phyloP scores from a whole-genome alignment of 176 grass and related monocot genomes.

The Miscanthus lutarioriparius region DNA sequence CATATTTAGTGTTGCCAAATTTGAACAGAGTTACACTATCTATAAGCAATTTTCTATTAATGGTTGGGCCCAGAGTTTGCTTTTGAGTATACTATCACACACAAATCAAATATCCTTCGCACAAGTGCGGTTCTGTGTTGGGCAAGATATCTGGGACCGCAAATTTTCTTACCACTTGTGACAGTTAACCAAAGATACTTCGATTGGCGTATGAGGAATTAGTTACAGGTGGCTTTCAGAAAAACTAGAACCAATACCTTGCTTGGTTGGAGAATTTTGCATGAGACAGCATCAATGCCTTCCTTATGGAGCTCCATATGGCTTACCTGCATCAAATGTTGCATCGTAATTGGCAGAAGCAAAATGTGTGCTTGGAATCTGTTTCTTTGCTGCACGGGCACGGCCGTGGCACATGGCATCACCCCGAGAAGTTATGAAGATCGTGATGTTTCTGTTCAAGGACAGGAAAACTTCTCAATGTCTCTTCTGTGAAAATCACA shows the following conservation, averaged over 20 bases:
- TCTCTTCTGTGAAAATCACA: background rate
- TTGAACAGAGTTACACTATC: conserved; percentile 18
- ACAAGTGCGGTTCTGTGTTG: background rate
- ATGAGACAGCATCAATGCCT: conserved; percentile 13
- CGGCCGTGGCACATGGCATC: background rate
- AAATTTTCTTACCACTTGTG: background rate
- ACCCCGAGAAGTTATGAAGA: background rate
- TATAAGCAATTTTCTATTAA: background rate
- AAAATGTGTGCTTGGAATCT: conserved; percentile 3
- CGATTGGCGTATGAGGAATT: background rate
- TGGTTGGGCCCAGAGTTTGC: background rate
- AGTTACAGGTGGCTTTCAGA: background rate
- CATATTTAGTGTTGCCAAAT: conserved; percentile 23
- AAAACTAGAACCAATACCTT: conserved; percentile 30
- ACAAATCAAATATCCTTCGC: background rate
- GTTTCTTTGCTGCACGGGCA: conserved; percentile 1
- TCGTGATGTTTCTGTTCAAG: background rate
- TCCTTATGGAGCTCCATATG: conserved; percentile 11
- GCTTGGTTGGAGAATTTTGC: conserved; percentile 27
- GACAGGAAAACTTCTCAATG: no score
- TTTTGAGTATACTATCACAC: background rate
- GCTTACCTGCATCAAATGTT: background rate
- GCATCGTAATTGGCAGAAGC: background rate
- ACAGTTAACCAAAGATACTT: background rate
- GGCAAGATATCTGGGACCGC: background rate